Evolutionary conservation across 768 basidiomycete genomes (phyloP).

Genomic region (Serendipita sp.): DNA sequence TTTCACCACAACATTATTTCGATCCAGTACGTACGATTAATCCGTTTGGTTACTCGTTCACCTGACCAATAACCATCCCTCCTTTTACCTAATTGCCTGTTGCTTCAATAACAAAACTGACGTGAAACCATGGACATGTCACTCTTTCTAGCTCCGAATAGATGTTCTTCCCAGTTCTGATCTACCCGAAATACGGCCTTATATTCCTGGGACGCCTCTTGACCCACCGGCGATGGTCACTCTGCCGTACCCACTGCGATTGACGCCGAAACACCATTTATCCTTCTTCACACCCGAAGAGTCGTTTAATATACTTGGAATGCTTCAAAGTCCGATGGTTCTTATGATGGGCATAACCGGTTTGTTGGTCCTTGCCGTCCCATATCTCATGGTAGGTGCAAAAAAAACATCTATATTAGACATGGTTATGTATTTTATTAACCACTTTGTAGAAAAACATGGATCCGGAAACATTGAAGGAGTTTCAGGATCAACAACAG

Average conservation of each 20-base stretch:
- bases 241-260: conserved; percentile 44
- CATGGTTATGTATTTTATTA: neutral
- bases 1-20: conserved; percentile 50
- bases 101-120: neutral
- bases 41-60: neutral
- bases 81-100: neutral
- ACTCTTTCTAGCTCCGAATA: conserved; percentile 39
- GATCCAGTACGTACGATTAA: conserved; percentile 37
- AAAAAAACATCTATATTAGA: neutral
- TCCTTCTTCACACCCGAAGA: conserved; percentile 52
- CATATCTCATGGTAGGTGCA: conserved; percentile 53
- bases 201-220: conserved; percentile 52
- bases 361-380: conserved; percentile 52
- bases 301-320: conserved; percentile 55
- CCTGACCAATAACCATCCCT: too few species aligned
- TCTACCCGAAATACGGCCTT: conserved; percentile 40
- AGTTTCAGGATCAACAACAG: conserved; percentile 44
- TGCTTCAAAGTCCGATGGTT: conserved; percentile 79
- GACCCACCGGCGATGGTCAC: conserved; percentile 35
- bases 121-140: too few species aligned
- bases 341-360: conserved; percentile 56
- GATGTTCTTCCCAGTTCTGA: conserved; percentile 33
- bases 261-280: conserved; percentile 40
- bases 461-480: conserved; percentile 53
- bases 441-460: conserved; percentile 44